Evolutionary conservation across 1,284 basidiomycete genomes (phyloP), one percentile per base, ranked within the genome.

Genomic region (Cystobasidiaceae sp.): DNA sequence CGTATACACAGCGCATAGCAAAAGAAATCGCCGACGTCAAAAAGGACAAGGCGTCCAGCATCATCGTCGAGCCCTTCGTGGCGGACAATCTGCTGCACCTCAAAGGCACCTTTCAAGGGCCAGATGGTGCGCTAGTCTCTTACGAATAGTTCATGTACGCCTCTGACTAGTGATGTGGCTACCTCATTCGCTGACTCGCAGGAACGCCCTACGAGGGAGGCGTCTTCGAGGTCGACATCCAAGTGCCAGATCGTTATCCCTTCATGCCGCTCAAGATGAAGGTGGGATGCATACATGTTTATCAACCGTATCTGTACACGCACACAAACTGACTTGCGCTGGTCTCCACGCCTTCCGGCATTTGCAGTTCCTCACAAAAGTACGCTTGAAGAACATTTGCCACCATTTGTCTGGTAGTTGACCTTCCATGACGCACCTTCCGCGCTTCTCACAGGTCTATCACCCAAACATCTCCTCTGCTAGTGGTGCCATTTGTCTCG

Each of bases 191-290:
- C 27, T 21, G 43, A 0, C 72, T 78, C 71, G 72, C 78, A 67
- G 93, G 85, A 55, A 97, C 93, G 3, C 91, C 94, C 0, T 98
- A 97, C 72, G 86, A 93, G 72, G 93, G 93, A 34, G 96, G 96
- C 19, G 83, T 83, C 45, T 98, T 93, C 75, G 86, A 96, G 79
- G 70, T 69, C 27, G 63, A 66, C 37, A 66, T 69, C 23, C 57
- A 64, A 27, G 58, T 69, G 17, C 68, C 68, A 32, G 46, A 48
- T 17, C 30, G 57, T 21, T 69, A 69, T 49, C 55, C 56, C 5
- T 97, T 97, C 77, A 89, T 93, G 77, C 93, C 94, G 0, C 88
- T 96, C 68, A 97, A 97, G 82, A 97, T 98, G 93, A 93, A 93
- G 77, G 96, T 96, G 77, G 85, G 54, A 28, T n/a, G n/a, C n/a